phyloP scores from a whole-genome alignment of 208 protist genomes.

The Trichomonas tenax region DNA sequence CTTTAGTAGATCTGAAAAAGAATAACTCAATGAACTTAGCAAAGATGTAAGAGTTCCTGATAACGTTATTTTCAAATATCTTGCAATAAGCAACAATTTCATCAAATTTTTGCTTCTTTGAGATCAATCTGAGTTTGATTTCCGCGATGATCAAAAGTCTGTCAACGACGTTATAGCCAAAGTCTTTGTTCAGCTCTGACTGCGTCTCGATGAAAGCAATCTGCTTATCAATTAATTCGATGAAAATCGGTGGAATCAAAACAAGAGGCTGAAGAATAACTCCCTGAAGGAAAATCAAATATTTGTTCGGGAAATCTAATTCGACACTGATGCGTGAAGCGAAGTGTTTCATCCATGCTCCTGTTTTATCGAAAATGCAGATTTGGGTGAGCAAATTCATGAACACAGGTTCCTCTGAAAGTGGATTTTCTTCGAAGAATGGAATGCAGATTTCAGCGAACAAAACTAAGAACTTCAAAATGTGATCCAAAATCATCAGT shows the following conservation, averaged over 20 bases:
- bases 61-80: not conserved
- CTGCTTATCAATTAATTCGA: not conserved
- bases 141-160: not conserved
- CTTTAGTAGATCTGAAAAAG: not conserved
- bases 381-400: not conserved
- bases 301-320: not conserved
- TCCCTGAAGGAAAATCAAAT: not conserved
- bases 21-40: not conserved
- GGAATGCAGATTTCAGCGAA: not conserved
- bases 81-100: not conserved
- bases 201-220: not conserved
- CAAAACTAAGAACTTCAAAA: not conserved
- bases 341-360: not conserved
- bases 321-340: not conserved
- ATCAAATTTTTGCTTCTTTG: not conserved
- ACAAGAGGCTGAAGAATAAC: not conserved
- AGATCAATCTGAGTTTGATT: not conserved
- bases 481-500: not conserved
- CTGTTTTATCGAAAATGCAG: not conserved
- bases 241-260: not conserved
- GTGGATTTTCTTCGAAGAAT: not conserved
- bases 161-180: not conserved
- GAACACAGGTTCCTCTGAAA: not conserved
- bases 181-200: too few relatives aligned
- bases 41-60: not conserved